phyloP scores from a whole-genome alignment of 2,329 filamentous ascomycete species.

The Ascochyta viciae-villosae region DNA sequence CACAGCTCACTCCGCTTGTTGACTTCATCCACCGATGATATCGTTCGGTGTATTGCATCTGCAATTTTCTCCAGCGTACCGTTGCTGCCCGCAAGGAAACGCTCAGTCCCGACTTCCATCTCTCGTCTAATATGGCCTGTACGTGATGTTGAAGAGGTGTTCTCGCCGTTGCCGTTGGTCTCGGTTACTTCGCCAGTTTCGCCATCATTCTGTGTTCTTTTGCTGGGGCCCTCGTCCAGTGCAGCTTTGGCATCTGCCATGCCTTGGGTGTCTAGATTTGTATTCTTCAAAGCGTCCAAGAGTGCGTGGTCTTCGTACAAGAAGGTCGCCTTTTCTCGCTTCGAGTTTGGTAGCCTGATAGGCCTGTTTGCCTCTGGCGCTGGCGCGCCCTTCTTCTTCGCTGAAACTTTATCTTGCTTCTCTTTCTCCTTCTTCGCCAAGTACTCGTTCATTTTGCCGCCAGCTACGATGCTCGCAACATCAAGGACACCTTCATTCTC shows the following conservation, averaged over 20 bases:
- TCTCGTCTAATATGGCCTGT: constrained; percentile 59
- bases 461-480: constrained; percentile 83
- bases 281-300: constrained; percentile 61
- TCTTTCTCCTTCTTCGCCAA: constrained; percentile 83
- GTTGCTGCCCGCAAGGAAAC: constrained; percentile 70
- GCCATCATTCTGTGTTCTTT: constrained; percentile 47
- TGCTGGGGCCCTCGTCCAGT: constrained; percentile 56
- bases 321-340: constrained; percentile 73
- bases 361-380: constrained; percentile 67
- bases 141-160: constrained; percentile 20
- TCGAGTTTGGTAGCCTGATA: constrained; percentile 72
- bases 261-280: constrained; percentile 55
- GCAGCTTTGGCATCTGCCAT: constrained; percentile 61
- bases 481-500: constrained; percentile 79
- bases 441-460: constrained; percentile 81
- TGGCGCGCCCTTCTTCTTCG: constrained; percentile 66
- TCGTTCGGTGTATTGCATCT: constrained; percentile 80
- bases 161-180: constrained; percentile 35
- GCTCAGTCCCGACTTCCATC: constrained; percentile 78
- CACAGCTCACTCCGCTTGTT: constrained; percentile 86
- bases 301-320: constrained; percentile 73
- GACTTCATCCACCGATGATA: constrained; percentile 83
- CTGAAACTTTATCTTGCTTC: constrained; percentile 69
- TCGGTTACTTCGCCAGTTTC: constrained; percentile 40
- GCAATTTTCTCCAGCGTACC: constrained; percentile 83